These are phyloP conservation scores for Sclerotinia subarctica DNA, from an alignment of 2,329 filamentous ascomycete species.

Conservation along the genomic window DNA sequence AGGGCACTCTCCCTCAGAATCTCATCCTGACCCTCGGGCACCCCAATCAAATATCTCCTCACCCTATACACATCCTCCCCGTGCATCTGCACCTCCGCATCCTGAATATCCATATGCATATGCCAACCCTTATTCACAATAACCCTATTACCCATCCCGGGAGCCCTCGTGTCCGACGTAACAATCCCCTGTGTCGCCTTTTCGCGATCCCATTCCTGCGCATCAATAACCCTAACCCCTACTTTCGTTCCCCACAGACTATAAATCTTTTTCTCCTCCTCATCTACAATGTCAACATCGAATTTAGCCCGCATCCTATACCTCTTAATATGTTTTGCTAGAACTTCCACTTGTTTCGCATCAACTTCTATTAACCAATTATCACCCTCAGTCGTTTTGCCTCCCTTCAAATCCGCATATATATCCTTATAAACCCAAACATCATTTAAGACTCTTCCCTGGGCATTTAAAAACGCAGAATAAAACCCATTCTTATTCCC, in stretches of 20 bases:
- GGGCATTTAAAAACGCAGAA: conserved; percentile 79
- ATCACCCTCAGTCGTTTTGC: neutral
- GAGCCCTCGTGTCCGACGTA: conserved; percentile 50
- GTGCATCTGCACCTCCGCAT: conserved; percentile 21
- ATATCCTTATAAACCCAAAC: conserved; percentile 74
- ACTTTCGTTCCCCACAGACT: conserved; percentile 57
- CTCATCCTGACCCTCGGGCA: conserved; percentile 82
- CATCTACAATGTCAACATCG: conserved; percentile 60
- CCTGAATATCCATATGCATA: conserved; percentile 40
- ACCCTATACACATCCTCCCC: conserved; percentile 11
- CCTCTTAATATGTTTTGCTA: conserved; percentile 73
- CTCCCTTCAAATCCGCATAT: neutral
- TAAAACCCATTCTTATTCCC: conserved; percentile 60
- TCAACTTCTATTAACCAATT: conserved; percentile 67
- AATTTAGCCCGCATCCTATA: conserved; percentile 86
- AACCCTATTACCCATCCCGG: conserved; percentile 54
- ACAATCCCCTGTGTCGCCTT: conserved; percentile 24
- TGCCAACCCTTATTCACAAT: conserved; percentile 41
- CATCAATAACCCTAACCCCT: neutral
- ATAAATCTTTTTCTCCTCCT: conserved; percentile 67
- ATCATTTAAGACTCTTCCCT: conserved; percentile 81
- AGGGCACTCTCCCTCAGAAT: conserved; percentile 68
- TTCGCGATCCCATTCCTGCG: conserved; percentile 24
- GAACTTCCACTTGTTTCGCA: conserved; percentile 55
- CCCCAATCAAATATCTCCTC: conserved; percentile 72